A percentile compares a stretch with the other conserved stretches of the same genome.
phyloP scores from a whole-genome alignment of 805 yeast species.

The Pichia nanzhaoensis region DNA sequence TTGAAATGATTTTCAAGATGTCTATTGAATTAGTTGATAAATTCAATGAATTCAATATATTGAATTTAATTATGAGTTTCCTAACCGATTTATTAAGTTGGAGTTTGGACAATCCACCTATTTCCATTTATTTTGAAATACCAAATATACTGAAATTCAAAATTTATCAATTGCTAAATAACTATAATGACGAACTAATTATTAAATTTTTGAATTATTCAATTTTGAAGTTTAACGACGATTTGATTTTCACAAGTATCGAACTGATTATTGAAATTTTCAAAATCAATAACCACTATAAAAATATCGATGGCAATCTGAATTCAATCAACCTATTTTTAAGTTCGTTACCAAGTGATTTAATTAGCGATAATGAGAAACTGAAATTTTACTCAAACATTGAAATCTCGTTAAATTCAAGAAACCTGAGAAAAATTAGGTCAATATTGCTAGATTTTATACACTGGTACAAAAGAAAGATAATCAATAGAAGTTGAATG shows the following conservation, averaged over 20 bases:
- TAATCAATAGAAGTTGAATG: constrained; percentile 34
- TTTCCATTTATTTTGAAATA: constrained; percentile 58
- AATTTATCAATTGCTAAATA: constrained; percentile 31
- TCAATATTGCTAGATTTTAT: constrained; percentile 69
- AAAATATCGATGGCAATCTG: constrained; percentile 34
- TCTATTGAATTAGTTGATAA: constrained; percentile 45
- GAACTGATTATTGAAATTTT: constrained; percentile 64
- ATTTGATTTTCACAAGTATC: constrained; percentile 65
- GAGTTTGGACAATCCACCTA: constrained; percentile 79
- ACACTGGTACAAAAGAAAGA: constrained; percentile 76
- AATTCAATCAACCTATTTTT: constrained; percentile 60
- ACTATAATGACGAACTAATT: constrained; percentile 41
- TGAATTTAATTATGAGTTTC: constrained; percentile 64
- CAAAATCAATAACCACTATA: constrained; percentile 43
- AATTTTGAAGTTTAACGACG: constrained; percentile 62
- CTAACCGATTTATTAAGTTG: constrained; percentile 77
- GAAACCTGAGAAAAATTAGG: constrained; percentile 69
- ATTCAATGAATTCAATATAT: constrained; percentile 64
- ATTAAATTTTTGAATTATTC: constrained; percentile 57
- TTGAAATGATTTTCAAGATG: constrained; percentile 50
- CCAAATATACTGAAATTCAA: constrained; percentile 42
- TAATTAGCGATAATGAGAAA: constrained; percentile 63
- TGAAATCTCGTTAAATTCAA: constrained; percentile 53
- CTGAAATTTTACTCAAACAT: constrained; percentile 52
- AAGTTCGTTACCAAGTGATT: constrained; percentile 48